A percentile compares a stretch with the other conserved stretches of the same genome.
Evolutionary conservation across 1,284 basidiomycete genomes (phyloP).

Genomic region (Papiliotrema fonsecae): DNA sequence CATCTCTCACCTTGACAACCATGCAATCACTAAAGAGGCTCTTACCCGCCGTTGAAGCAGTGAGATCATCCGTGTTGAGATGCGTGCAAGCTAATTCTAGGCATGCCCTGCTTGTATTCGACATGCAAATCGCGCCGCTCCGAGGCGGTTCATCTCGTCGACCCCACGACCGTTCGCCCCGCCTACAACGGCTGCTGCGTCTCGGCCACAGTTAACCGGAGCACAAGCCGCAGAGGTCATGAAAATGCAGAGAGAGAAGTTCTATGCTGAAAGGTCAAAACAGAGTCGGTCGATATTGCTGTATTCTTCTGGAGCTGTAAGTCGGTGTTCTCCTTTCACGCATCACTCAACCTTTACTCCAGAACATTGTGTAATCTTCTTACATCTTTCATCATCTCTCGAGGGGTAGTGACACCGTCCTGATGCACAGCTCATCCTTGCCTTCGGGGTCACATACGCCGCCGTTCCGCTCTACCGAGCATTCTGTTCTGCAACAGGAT

Average conservation of each 20-base stretch:
- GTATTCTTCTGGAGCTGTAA: slow-evolving; percentile 37
- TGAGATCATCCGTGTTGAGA: no score
- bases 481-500: slow-evolving; percentile 97
- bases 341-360: background rate
- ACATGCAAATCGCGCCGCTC: no score
- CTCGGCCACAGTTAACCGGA: no score
- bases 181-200: no score
- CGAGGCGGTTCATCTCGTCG: no score
- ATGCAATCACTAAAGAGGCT: no score
- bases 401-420: no score
- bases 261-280: slow-evolving; percentile 34
- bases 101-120: no score
- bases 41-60: no score
- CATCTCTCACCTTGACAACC: background rate
- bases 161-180: no score
- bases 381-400: background rate
- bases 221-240: slow-evolving; percentile 6
- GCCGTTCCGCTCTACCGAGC: slow-evolving; percentile 95
- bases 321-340: slow-evolving; percentile 4
- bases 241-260: slow-evolving; percentile 20
- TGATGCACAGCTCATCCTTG: slow-evolving; percentile 71
- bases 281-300: slow-evolving; percentile 34
- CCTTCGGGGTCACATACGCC: slow-evolving; percentile 84
- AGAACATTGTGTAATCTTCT: no score
- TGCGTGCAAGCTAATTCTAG: no score